Conservation (phyloP, 768 basidiomycete species). For the Kwoniella dejecticola region DNA sequence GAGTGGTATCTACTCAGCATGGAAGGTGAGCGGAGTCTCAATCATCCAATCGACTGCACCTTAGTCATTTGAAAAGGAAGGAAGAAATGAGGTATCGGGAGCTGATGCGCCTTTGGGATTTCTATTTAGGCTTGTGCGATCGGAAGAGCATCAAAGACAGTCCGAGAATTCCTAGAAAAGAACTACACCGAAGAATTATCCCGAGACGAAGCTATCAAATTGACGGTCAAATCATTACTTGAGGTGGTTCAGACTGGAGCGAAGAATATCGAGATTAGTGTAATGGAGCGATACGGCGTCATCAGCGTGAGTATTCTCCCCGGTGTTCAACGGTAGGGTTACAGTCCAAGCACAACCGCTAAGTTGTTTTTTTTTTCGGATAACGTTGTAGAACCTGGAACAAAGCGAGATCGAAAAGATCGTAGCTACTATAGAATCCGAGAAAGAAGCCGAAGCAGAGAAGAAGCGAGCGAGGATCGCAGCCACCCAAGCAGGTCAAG, state of each 20-base stretch:
- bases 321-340: too few relatives aligned
- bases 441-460: conserved; percentile 97
- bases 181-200: conserved; percentile 89
- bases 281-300: conserved; percentile 94
- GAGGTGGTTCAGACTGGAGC: conserved; percentile 99
- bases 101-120: too few relatives aligned
- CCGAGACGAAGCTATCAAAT: conserved; percentile 86
- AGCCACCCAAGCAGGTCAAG: conserved; percentile 63
- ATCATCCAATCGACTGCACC: too few relatives aligned
- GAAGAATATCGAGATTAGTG: conserved; percentile 98
- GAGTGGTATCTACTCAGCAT: conserved; percentile 94
- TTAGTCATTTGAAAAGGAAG: not conserved
- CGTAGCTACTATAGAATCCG: conserved; percentile 88
- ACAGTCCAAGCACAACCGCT: too few relatives aligned
- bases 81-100: too few relatives aligned
- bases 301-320: conserved; percentile 66
- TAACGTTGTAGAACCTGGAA: conserved; percentile 84
- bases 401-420: conserved; percentile 86
- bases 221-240: conserved; percentile 90
- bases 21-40: conserved; percentile 73
- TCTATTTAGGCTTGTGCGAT: conserved; percentile 91
- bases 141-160: conserved; percentile 95
- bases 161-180: conserved; percentile 97
- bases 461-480: conserved; percentile 86
- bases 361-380: too few relatives aligned